Base-by-base conservation (phyloP, 345 rosid species). In the Citrus medica region DNA sequence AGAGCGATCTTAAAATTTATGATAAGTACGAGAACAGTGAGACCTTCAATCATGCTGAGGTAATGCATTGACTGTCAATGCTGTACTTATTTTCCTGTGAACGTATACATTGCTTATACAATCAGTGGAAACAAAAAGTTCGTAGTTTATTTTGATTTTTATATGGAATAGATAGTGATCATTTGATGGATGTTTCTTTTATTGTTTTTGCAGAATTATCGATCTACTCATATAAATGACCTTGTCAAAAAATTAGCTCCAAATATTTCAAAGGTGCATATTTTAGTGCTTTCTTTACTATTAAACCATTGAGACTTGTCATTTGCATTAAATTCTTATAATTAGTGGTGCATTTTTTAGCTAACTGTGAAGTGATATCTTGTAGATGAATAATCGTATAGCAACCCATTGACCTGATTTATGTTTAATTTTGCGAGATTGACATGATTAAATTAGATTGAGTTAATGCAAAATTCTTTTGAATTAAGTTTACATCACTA, bases 201-300 rank as follows among this genome's bases (percentile, higher is more conserved):
- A 55, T 84, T 60, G 65, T 12, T 76, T 81, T 78, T 75, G 78
- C 82, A 91, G 98, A 87, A 80, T 75, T 88, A 85, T 79, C 83
- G 75, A 66, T 78, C 88, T 0, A 79, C 67, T 76, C 89, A 85
- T n/a, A 84, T 89, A 19, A 77, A 87, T 71, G 86, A 91, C 42
- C 82, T 87, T 62, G 82, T 91, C 48, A 65, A 78, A 19, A 85
- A 84, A 71, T 63, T 89, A 71, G 85, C 78, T 58, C 94, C 91
- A 60, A 83, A 84, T 12, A 79, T 91, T 81, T 79, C 90, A 66
- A 88, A 89, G 93, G 95, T 91, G 86, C 60, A 81, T 71, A 77
- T 58, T 63, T 14, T 64, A 25, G 55, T 81, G 76, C 74, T 78
- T 68, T 71, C n/a, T 58, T 35, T 9, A 10, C 60, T 22, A 37